Base-by-base conservation (phyloP, 768 basidiomycete species). In the Boletus pseudopeckii region DNA sequence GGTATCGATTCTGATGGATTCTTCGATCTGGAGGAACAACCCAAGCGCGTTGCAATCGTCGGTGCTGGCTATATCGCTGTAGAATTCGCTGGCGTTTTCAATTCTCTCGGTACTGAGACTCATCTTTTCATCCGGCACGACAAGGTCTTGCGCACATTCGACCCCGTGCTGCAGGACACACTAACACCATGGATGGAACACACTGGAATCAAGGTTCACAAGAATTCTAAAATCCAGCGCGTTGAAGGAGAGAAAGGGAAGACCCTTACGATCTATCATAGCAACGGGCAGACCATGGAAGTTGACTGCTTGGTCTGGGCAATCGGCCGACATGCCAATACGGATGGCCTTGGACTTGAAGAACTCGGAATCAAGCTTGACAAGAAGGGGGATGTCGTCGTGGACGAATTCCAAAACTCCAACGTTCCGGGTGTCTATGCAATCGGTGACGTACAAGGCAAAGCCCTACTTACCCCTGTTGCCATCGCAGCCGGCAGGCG, bases 11-110 rank as follows among this genome's bases (percentile, higher is more conserved):
- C 92, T 9, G 97, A 99, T 69, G 95, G 94, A 3, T 99, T 99
- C 78, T 99, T 99, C 64, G 91, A 84, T 42, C 82, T 99, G 42
- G 83, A 84, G 59, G 80, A 88, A 48, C 93, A 96, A 70, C 97
- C 97, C 9, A 91, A 88, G 72, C 83, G 93, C 53, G 94, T 97
- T 30, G 95, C 87, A 4, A 87, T 98, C 50, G 86, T 98, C 40
- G 97, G 97, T 43, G 97, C 97, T 14, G 97, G 97, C 1, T 99
- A 99, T 71, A 98, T 99, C 61, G 94, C 94, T 17, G 91, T 98
- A 56, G 97, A 99, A 72, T 84, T 99, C 43, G 92, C 96, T 5
- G 97, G 97, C 18, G 83, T 99, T 50, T 83, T 99, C 73, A 84
- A 98, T 71, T 79, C 90, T 7, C 83, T 97, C 52, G 93, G 95